Base-by-base conservation (phyloP, 257 asterid genomes). In the Mitragyna speciosa region DNA sequence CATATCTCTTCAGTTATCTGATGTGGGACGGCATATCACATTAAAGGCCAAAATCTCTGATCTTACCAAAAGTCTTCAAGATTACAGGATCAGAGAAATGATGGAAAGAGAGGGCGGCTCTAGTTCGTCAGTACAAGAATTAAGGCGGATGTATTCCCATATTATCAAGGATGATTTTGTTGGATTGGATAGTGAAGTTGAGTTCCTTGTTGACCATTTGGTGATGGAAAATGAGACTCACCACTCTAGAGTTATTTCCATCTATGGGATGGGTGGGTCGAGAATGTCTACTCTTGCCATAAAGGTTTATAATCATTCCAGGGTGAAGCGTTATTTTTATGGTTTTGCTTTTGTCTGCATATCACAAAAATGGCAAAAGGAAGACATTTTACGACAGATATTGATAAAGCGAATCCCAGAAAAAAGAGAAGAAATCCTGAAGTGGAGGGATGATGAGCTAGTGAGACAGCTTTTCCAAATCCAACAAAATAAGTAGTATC, bases 211-310 rank as follows among this genome's bases (percentile, higher is more conserved):
- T 30, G 41, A 14, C 3, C 41, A 65, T 28, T 28, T 65, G 20
- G 7, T 65, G 19, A 30, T 7, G 15, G 68, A 61, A n/a, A 7
- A 12, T 24, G 14, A 5, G 16, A 61, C 19, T 28, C 43, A 7
- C 5, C 20, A 11, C 7, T 12, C 9, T 16, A 65, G 19, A 30
- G 41, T 65, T 28, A 22, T 28, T 12, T 65, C 70, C 8, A 65
- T 65, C 41, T 10, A 11, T 65, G 68, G 68, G 33, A 61, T 61
- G 68, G 68, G 68, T 9, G 68, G 68, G 0, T 61, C 15, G 15
- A 87, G 89, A 78, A 86, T 82, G 72, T 84, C 89, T 20, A 86
- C 89, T 26, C 82, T 86, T 28, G 89, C 89, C n/a, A 63, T 82
- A 82, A 86, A 82, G 49, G 33, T 84, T 64, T 86, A 86, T 39